These are phyloP conservation scores for Prototheca stagnorum DNA, from an alignment of 163 green algal species.

Conservation along the genomic window DNA sequence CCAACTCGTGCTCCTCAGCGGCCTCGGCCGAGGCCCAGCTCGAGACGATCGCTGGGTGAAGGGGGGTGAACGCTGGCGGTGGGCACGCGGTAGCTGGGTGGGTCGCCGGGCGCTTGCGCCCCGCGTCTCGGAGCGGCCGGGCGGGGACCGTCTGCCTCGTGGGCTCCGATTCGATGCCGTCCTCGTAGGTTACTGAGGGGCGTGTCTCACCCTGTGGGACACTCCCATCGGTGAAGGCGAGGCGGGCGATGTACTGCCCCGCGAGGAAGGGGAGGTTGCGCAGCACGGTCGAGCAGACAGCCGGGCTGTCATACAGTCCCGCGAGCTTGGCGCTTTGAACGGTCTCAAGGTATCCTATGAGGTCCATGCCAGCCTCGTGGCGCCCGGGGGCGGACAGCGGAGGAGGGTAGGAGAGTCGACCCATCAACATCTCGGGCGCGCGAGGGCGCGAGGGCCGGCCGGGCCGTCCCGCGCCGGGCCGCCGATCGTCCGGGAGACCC, in stretches of 20 bases:
- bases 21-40: slow-evolving; percentile 13
- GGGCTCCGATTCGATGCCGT: neutral
- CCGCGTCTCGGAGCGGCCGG: no score
- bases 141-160: no score
- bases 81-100: no score
- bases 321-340: slow-evolving; percentile 29
- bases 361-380: slow-evolving; percentile 24
- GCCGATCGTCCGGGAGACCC: no score
- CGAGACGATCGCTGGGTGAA: slow-evolving; percentile 24
- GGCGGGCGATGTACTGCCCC: slow-evolving; percentile 66
- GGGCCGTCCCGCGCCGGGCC: no score
- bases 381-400: neutral
- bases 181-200: neutral
- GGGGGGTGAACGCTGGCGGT: neutral
- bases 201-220: slow-evolving; percentile 28
- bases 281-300: slow-evolving; percentile 63
- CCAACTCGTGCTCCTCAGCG: slow-evolving; percentile 15
- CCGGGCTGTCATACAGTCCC: slow-evolving; percentile 48
- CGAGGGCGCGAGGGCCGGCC: no score
- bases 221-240: slow-evolving; percentile 43
- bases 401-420: neutral
- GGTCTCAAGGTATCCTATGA: slow-evolving; percentile 42
- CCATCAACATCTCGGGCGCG: no score
- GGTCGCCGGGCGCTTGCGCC: no score
- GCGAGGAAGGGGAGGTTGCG: slow-evolving; percentile 58